Percentiles rank a stretch among this genome's conserved stretches.
Conservation (phyloP, 331 rosid species). For the Spiraea crenata region DNA sequence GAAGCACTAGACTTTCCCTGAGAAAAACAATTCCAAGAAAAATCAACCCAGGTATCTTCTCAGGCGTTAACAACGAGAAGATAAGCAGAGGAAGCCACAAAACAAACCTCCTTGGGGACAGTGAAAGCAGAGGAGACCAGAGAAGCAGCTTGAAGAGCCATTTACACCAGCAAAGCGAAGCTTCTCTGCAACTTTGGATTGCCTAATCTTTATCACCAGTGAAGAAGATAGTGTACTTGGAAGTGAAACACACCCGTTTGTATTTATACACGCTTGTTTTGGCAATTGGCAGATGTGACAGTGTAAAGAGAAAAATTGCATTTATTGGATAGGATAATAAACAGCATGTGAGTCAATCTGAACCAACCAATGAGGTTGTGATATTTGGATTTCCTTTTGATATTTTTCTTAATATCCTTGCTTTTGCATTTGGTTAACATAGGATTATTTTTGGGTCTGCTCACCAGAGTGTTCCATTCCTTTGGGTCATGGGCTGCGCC, state of each 20-base stretch:
- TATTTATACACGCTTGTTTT: constrained; percentile 33
- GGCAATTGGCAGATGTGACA: constrained; percentile 9
- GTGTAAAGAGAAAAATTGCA: background rate
- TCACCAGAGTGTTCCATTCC: constrained; percentile 22
- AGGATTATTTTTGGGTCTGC: constrained; percentile 13
- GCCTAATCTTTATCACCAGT: background rate
- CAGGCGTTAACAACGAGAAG: constrained; percentile 12
- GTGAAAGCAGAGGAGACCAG: constrained; percentile 79
- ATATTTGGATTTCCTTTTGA: constrained; percentile 57
- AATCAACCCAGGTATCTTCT: constrained; percentile 14
- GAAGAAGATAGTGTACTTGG: background rate
- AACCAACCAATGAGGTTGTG: constrained; percentile 54
- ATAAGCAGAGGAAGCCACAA: background rate
- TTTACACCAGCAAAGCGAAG: constrained; percentile 16
- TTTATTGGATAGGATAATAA: constrained; percentile 68
- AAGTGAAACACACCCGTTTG: constrained; percentile 1
- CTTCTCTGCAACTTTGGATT: background rate
- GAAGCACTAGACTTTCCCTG: constrained; percentile 67
- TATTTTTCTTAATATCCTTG: constrained; percentile 22
- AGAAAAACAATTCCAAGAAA: constrained; percentile 17
- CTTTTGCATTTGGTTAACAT: background rate
- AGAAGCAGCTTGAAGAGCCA: constrained; percentile 93
- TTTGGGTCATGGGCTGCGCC: constrained; percentile 32
- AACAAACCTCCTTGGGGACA: constrained; percentile 68
- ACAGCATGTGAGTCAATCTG: constrained; percentile 50